A percentile compares a stretch with the other conserved stretches of the same genome.
Evolutionary conservation across 352 stramenopile species (phyloP).

Genomic region (Phytophthora melonis): DNA sequence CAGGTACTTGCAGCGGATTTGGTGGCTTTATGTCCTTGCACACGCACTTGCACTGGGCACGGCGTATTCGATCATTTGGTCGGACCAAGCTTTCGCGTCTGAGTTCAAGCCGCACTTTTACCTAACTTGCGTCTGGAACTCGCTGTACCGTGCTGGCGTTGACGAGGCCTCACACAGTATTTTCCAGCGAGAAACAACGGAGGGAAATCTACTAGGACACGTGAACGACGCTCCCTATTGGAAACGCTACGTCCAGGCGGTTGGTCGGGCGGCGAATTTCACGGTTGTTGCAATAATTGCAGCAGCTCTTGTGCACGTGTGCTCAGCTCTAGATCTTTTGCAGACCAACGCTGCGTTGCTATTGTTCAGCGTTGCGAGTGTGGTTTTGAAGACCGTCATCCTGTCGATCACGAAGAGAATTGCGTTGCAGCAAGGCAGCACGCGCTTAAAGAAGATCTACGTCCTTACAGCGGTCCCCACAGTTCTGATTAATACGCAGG

Average conservation of each 20-base stretch:
- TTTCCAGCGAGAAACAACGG: constrained; percentile 5
- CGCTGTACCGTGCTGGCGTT: constrained; percentile 2
- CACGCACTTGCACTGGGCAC: not conserved
- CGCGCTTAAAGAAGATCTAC: constrained; percentile 17
- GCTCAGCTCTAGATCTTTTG: not conserved
- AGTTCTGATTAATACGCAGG: constrained; percentile 29
- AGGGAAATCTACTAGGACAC: not conserved
- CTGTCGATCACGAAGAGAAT: not conserved
- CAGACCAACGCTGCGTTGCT: not conserved
- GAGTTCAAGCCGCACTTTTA: constrained; percentile 6
- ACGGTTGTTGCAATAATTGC: not conserved
- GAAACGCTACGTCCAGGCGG: not conserved
- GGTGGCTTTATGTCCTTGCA: not conserved
- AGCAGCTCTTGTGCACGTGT: constrained; percentile 3
- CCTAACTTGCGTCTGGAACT: constrained; percentile 4
- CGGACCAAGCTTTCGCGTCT: not conserved
- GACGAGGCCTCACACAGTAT: constrained; percentile 9
- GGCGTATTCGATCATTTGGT: not conserved
- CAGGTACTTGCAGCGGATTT: not conserved
- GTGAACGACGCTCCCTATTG: not conserved
- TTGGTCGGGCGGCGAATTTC: not conserved
- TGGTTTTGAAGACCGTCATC: not conserved
- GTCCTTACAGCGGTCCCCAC: constrained; percentile 19
- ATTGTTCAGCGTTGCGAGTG: constrained; percentile 7
- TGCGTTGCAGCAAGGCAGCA: constrained; percentile 2